Evolutionary conservation across 768 basidiomycete genomes (phyloP), one percentile per base, ranked within the genome.

Genomic region (Cystofilobasidium macerans): DNA sequence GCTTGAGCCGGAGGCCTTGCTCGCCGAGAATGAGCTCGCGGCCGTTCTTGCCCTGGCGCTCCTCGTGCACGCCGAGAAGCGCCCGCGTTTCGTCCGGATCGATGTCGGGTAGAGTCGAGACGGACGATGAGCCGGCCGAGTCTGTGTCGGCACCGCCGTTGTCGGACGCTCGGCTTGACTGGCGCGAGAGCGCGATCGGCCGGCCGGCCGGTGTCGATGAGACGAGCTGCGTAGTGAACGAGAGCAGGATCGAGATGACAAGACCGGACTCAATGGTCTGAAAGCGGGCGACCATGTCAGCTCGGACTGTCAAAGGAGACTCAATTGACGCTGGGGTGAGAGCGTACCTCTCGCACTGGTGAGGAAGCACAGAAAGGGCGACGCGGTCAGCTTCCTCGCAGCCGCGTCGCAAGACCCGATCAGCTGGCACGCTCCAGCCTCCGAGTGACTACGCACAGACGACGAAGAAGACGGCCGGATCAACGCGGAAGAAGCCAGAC

Each of bases 201-300:
- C 58, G 24, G 11, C 38, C 32, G 13, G 59, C 33, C 4, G 65
- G 58, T 5, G 65, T 67, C 13, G 65, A 67, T 14, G 54, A 42
- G 1, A 60, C 60, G 32, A 67, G 60, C 53, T 67, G 65, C 16
- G 65, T 53, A 24, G 65, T 67, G 60, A 67, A 67, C 30, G 65
- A 67, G 53, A 67, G 65, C 36, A 67, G 60, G 60, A 67, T 59
- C 14, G 65, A 67, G 40, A 67, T 42, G 38, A 67, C 60, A 0
- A 67, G 33, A 5, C 47, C 65, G 12, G 58, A 61, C 26, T 67
- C 65, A 30, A 67, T 24, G 2, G 65, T 67, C 65, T 67, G 53
- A 7, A 36, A n/a, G 8, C n/a, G 6, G 32, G 3, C 16, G 22
- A 30, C n/a, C 22, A 8, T 2, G 35, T 26, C 28, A 54, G 26